Evolutionary conservation across 768 basidiomycete genomes (phyloP), one percentile per base, ranked within the genome.

Genomic region (Suillus lakei): DNA sequence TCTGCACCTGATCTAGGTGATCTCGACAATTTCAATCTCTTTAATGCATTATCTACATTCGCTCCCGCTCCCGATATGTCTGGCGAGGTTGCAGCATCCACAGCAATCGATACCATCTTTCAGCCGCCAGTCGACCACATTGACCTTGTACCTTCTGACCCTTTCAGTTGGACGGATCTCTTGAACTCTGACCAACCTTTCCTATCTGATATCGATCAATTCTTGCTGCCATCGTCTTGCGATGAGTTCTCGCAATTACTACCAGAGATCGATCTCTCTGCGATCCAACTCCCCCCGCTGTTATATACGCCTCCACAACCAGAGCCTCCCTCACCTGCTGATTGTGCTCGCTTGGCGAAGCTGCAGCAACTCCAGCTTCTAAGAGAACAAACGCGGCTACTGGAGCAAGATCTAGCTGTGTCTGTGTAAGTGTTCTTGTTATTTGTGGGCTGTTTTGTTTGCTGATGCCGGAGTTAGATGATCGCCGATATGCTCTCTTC

Each of bases 361-460:
- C 68, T 78, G 41, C 73, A 76, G 39, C 71, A 76, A 62, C 69
- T 78, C 32, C 67, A 71, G 21, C 70, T 67, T 30, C 75, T 82
- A 71, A 77, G 78, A 64, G 77, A 80, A 43, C 76, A 70, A 8
- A 70, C 77, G 6, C 69, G 73, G n/a, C 72, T 64, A 65, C 71
- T 81, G 53, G 77, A 80, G 18, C 65, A 69, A 9, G 80, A 81
- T 59, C 66, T 81, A 26, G 63, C 69, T 2, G 63, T 64, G 3
- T 38, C 36, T 56, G 46, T 66, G 43, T 71, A 44, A 66, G 70
- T 60, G 23, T 59, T 36, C 39, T n/a, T 44, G 21, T 39, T 28
- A 16, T 43, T 26, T 43, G 16, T 28, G 28, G 36, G 18, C 5
- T 3, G 16, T 2, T 32, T 32, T 34, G 0, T 46, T 12, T 9